Base-by-base conservation (phyloP, 805 yeast species). In the Debaryomyces tyrocola region DNA sequence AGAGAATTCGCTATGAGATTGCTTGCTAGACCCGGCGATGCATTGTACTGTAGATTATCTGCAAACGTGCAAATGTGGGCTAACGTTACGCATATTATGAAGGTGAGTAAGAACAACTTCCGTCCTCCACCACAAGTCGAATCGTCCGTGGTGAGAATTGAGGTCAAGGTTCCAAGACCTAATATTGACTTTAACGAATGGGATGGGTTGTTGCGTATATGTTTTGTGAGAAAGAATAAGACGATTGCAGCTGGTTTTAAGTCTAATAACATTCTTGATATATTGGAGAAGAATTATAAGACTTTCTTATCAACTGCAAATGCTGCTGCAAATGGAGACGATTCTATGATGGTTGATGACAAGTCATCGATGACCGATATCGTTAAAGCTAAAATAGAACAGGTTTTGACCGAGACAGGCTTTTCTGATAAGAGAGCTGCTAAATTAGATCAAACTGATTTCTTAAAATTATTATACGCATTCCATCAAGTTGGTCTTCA, bases 31-130 rank as follows among this genome's bases (percentile, higher is more conserved):
- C 98, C 99, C 0, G 99, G 99, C n/a, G 98, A 94, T 57, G 67
- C 89, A 1, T 74, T 94, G 34, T 94, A 92, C 72, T 90, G 97
- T 67, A 80, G 99, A 60, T 76, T 94, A 45, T 86, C 96, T 28
- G 98, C 96, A 27, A 94, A 94, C 62, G 98, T 94, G 1, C 99
- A 94, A 63, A 92, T 94, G 98, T 94, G 98, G 97, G 97, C 97
- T n/a, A 89, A 89, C 54, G 97, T 94, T 12, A 90, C 96, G 6
- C 99, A 94, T 65, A 88, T 94, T 44, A 94, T 94, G 99, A 94
- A 94, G 68, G 99, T 94, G 27, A 98, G 98, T 20, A 87, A 84
- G 63, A 94, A 94, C 63, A 94, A 94, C 62, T 94, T 94, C 75
- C 79, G 97, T 57, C 99, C 99, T 20, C 99, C 99, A 9, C 99